These are phyloP conservation scores for Kodamaea laetipori DNA, from an alignment of 805 yeast species.

Conservation along the genomic window DNA sequence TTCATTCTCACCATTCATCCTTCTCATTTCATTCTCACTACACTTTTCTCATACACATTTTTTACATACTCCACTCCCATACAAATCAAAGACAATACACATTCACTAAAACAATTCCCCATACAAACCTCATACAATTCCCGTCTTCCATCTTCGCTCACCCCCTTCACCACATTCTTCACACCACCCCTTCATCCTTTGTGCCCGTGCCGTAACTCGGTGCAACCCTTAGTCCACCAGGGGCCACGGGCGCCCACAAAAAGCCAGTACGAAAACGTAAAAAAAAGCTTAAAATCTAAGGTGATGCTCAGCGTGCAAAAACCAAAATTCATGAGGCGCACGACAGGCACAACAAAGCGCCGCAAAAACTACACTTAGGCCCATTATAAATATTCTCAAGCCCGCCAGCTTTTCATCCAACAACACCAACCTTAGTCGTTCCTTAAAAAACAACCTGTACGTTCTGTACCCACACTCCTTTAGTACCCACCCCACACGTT, in stretches of 20 bases:
- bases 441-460: conserved; percentile 8
- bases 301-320: neutral
- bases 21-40: no score
- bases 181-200: neutral
- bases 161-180: no score
- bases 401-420: neutral
- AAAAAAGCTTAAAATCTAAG: conserved; percentile 1
- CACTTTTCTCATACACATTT: no score
- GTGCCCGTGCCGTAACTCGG: neutral
- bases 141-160: no score
- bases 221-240: neutral
- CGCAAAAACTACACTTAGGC: conserved; percentile 1
- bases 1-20: no score
- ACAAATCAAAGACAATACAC: no score
- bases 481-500: conserved; percentile 4
- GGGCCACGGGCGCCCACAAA: conserved; percentile 1
- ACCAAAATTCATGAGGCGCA: neutral
- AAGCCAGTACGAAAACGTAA: neutral
- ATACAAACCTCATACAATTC: no score
- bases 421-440: conserved; percentile 9
- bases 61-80: no score
- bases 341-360: neutral
- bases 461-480: conserved; percentile 5
- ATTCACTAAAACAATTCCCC: no score
- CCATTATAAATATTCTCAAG: neutral